Evolutionary conservation across 192 early-diverging fungal genomes (phyloP).

Genomic region (Podila clonocystis): DNA sequence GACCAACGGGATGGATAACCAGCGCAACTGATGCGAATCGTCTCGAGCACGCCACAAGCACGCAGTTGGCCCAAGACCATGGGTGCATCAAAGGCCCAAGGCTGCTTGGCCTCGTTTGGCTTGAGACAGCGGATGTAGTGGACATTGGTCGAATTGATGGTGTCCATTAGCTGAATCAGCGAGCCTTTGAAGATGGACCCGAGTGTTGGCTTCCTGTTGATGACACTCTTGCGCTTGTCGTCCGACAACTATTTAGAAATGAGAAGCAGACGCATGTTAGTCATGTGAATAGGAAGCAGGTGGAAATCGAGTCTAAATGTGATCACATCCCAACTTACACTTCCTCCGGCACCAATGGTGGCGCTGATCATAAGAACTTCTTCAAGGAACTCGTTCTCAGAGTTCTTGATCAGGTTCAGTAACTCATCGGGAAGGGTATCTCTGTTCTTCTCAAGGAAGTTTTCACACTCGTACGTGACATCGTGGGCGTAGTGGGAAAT

Average conservation of each 20-base stretch:
- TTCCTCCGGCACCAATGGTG: constrained; percentile 45
- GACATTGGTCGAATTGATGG: constrained; percentile 90
- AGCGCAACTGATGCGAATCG: constrained; percentile 97
- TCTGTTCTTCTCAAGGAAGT: constrained; percentile 99
- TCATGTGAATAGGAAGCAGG: background rate
- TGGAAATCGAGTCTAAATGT: background rate
- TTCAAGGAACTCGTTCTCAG: constrained; percentile 82
- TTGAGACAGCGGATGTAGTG: constrained; percentile 99
- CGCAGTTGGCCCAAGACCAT: constrained; percentile 95
- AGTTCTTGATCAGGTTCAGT: constrained; percentile 79
- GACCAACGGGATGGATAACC: constrained; percentile 94
- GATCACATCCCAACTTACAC: constrained; percentile 25
- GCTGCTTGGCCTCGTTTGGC: constrained; percentile 93
- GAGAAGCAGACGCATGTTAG: background rate
- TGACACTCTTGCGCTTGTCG: constrained; percentile 61
- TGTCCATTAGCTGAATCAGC: constrained; percentile 95
- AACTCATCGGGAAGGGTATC: constrained; percentile 97
- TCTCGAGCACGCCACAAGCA: constrained; percentile 99
- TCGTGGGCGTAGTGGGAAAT: constrained; percentile 96
- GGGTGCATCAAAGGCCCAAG: constrained; percentile 93
- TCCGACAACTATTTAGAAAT: constrained; percentile 38
- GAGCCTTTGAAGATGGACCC: constrained; percentile 97
- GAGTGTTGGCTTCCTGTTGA: constrained; percentile 87
- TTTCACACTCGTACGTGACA: constrained; percentile 94
- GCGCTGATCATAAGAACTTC: constrained; percentile 70